These are phyloP conservation scores for Galeopsis tetrahit DNA, from an alignment of 257 asterid genomes.

Conservation along the genomic window DNA sequence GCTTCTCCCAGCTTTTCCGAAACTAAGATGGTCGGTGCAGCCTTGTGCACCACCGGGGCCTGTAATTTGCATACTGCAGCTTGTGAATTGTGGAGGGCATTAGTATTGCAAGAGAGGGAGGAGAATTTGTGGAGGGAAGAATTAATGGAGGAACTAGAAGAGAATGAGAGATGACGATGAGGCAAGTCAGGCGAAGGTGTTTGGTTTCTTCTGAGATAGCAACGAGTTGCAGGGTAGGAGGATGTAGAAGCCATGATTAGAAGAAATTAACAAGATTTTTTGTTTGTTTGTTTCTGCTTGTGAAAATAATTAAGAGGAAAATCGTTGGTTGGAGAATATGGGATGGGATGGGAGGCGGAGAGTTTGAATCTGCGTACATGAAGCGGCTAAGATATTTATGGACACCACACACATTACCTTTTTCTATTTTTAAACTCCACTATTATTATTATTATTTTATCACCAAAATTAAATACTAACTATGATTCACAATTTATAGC, in stretches of 20 bases:
- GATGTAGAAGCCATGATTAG: slow-evolving; percentile 33
- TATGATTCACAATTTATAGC: too few species aligned
- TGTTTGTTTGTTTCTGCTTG: not conserved
- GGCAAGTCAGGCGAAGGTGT: slow-evolving; percentile 20
- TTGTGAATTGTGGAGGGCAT: slow-evolving; percentile 31
- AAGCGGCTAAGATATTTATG: slow-evolving; percentile 28
- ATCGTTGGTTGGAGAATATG: slow-evolving; percentile 1
- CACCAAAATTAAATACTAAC: too few species aligned
- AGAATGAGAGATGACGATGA: slow-evolving; percentile 27
- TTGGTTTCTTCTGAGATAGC: slow-evolving; percentile 23
- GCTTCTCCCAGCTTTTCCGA: slow-evolving; percentile 90
- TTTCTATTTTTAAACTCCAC: not conserved
- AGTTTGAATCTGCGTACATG: slow-evolving; percentile 31
- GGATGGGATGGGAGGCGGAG: slow-evolving; percentile 23
- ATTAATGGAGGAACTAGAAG: slow-evolving; percentile 25
- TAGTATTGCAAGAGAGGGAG: slow-evolving; percentile 31
- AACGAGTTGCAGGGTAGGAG: slow-evolving; percentile 32
- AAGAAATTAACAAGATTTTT: not conserved
- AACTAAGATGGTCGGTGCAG: slow-evolving; percentile 64
- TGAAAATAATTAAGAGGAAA: not conserved
- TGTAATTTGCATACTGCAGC: slow-evolving; percentile 32
- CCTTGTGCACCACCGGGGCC: slow-evolving; percentile 26
- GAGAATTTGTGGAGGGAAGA: slow-evolving; percentile 33
- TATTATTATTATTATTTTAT: too few species aligned
- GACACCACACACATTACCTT: slow-evolving; percentile 5